A percentile compares a stretch with the other conserved stretches of the same genome.
phyloP scores from a whole-genome alignment of 768 basidiomycete species.

The Epithele typhae region DNA sequence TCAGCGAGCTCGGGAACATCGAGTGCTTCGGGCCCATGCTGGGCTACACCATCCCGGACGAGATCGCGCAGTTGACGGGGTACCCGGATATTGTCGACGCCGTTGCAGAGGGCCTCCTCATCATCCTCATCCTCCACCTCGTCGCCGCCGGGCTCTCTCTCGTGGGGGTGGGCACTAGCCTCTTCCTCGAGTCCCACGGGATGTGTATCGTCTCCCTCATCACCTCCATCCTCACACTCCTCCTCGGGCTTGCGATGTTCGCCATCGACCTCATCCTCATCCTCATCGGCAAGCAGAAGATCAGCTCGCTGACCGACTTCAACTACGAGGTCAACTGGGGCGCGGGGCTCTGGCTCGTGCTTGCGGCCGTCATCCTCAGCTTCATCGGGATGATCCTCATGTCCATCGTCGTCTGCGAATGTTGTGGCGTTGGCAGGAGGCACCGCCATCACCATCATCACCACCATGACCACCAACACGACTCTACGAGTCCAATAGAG shows the following conservation, averaged over 20 bases:
- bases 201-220: conserved; percentile 58
- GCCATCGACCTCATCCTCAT: conserved; percentile 62
- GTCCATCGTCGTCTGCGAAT: conserved; percentile 60
- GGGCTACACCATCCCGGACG: conserved; percentile 58
- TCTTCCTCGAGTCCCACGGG: conserved; percentile 55
- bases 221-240: conserved; percentile 48
- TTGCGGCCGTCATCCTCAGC: conserved; percentile 47
- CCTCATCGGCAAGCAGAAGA: conserved; percentile 41
- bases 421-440: conserved; percentile 51
- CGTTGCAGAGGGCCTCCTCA: conserved; percentile 40
- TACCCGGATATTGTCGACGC: conserved; percentile 39
- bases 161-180: conserved; percentile 44
- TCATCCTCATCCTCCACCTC: conserved; percentile 67
- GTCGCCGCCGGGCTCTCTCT: conserved; percentile 58
- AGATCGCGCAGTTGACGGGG: conserved; percentile 38
- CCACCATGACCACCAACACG: conserved; percentile 4
- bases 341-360: conserved; percentile 72
- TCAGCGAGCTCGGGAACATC: conserved; percentile 33
- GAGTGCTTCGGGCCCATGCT: conserved; percentile 60
- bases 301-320: conserved; percentile 36
- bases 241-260: conserved; percentile 52
- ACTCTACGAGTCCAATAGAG: background rate
- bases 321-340: conserved; percentile 51
- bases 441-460: background rate
- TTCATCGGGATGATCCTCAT: conserved; percentile 63